Percentiles rank a stretch among this genome's conserved stretches.
phyloP scores from a whole-genome alignment of 164 flowering plant species.

The Euptelea pleiosperma region DNA sequence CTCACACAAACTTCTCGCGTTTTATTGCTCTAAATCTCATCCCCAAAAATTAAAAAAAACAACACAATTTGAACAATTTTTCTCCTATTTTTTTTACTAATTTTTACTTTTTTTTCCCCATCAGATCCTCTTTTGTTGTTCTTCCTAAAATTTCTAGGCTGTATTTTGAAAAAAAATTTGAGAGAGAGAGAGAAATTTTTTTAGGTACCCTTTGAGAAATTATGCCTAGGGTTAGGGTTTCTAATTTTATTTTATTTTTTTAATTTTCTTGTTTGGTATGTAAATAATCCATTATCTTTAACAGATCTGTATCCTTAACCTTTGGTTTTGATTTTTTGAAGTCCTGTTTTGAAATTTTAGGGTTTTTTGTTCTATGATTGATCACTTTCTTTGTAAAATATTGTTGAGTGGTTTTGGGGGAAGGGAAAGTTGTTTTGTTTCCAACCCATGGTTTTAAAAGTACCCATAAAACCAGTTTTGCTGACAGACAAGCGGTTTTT shows the following conservation, averaged over 20 bases:
- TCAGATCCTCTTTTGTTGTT: background rate
- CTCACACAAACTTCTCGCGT: too few relatives aligned
- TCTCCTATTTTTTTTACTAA: too few relatives aligned
- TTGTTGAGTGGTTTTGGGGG: background rate
- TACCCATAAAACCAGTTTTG: constrained; percentile 14
- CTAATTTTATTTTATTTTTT: background rate
- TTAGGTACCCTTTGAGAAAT: constrained; percentile 3
- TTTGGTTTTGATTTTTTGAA: background rate
- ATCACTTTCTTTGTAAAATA: background rate
- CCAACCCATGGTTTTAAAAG: background rate
- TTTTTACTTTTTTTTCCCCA: background rate
- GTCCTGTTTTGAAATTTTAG: background rate
- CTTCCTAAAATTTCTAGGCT: background rate
- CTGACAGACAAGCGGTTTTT: constrained; percentile 14
- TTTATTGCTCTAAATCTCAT: too few relatives aligned
- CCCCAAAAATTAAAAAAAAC: too few relatives aligned
- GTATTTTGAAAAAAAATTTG: background rate
- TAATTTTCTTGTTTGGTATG: background rate
- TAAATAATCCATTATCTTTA: background rate
- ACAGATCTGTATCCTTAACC: constrained; percentile 5
- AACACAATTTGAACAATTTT: too few relatives aligned
- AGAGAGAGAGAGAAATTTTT: background rate
- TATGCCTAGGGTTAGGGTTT: background rate
- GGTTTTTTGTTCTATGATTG: constrained; percentile 7
- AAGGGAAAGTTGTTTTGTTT: constrained; percentile 7